These are phyloP conservation scores for Phialophora tarda DNA, from an alignment of 2,329 filamentous ascomycete species.

Conservation along the genomic window DNA sequence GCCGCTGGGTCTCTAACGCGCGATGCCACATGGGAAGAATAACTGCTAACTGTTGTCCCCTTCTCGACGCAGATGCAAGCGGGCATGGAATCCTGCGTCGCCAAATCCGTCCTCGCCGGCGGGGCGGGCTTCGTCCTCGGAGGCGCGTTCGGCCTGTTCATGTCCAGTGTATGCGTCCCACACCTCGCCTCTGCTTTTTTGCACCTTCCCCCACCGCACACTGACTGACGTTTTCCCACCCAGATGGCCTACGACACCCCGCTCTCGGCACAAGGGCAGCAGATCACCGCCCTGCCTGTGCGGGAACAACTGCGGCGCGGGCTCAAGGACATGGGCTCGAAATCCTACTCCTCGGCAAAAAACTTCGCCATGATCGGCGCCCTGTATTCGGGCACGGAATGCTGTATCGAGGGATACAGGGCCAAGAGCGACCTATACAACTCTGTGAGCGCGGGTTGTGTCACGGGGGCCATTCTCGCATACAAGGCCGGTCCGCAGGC, in stretches of 20 bases:
- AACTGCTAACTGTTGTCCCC: not conserved
- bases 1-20: too few species aligned
- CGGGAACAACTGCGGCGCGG: slow-evolving; percentile 82
- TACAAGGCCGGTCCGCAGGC: slow-evolving; percentile 88
- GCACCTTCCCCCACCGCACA: not conserved
- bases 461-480: slow-evolving; percentile 88
- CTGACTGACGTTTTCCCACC: not conserved
- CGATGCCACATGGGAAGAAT: not conserved
- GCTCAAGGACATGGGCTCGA: slow-evolving; percentile 91
- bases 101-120: slow-evolving; percentile 86
- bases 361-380: slow-evolving; percentile 95
- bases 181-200: not conserved
- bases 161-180: slow-evolving; percentile 71
- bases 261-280: slow-evolving; percentile 64
- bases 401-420: slow-evolving; percentile 85
- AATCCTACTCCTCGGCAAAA: slow-evolving; percentile 82
- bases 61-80: slow-evolving; percentile 68
- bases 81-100: slow-evolving; percentile 89
- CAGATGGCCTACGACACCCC: slow-evolving; percentile 99
- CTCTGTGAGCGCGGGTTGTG: slow-evolving; percentile 82
- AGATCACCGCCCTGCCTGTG: slow-evolving; percentile 71
- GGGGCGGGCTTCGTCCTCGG: slow-evolving; percentile 94
- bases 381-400: slow-evolving; percentile 91
- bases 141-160: slow-evolving; percentile 94
- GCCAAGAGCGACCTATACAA: slow-evolving; percentile 95